Base-by-base conservation (phyloP, 257 asterid species). In the Jacaranda copaia region DNA sequence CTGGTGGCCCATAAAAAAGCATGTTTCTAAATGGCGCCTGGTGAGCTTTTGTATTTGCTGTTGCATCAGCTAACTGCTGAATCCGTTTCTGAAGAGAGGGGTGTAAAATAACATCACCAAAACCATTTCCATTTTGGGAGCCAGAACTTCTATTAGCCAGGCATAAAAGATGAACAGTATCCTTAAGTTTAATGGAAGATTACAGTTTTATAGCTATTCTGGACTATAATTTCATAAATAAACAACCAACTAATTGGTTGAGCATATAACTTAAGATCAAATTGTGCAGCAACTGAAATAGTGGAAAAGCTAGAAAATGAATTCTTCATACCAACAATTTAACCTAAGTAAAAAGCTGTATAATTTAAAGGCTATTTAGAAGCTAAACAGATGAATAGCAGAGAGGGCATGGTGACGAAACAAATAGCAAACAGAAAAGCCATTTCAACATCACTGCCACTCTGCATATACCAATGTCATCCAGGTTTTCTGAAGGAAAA, bases 1-100 rank as follows among this genome's bases (percentile, higher is more conserved):
- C 99, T 39, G 98, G 99, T 67, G 98, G 97, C 67, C 99, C 99
- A 74, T 91, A 91, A 76, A 95, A 93, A 46, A 95, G 99, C 93
- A 95, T 88, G 85, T 95, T 95, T 65, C 99, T 87, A 46, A 91
- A 95, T 57, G 99, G 99, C 38, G 98, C 99, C 84, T 93, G 91
- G 73, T 95, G 97, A 56, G 85, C 76, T 85, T 95, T 95, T 40
- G 99, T 95, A 80, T 93, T 88, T 52, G 96, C 92, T 79, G 98
- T 95, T 70, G 99, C 95, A 76, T 72, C 82, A 42, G 97, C 96
- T 74, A 95, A 85, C 82, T 90, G 95, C 71, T 91, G 85, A 69
- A 95, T 89, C 71, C 97, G 83, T 78, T 84, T 95, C 56, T 88
- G 92, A 73, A 95, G 99, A 78, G 92, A 78, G 73, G 99, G 98